Percentiles rank a stretch among this genome's conserved stretches.
Conservation (phyloP, 177 flowering plant genomes). For the Vitis hybrid region DNA sequence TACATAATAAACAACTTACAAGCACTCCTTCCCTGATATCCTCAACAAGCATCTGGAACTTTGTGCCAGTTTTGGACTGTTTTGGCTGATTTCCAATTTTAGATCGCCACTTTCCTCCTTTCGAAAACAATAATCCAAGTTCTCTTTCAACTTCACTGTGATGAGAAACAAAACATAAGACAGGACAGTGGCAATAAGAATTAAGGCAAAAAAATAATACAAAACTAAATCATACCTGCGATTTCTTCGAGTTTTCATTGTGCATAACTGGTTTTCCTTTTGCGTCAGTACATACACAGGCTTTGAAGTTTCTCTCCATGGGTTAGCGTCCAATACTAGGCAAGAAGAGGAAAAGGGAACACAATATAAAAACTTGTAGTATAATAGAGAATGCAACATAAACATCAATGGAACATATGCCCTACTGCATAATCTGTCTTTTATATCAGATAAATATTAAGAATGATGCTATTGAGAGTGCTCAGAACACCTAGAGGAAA, state of each 20-base stretch:
- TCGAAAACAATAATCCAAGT: conserved; percentile 80
- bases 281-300: conserved; percentile 93
- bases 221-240: conserved; percentile 58
- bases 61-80: conserved; percentile 48
- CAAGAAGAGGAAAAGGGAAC: neutral
- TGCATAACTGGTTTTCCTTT: conserved; percentile 81
- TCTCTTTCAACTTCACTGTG: conserved; percentile 96
- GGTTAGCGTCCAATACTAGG: conserved; percentile 73
- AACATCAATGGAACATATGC: too few species aligned
- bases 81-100: conserved; percentile 48
- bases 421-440: too few species aligned
- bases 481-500: too few species aligned
- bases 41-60: conserved; percentile 91
- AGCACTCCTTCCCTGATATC: conserved; percentile 94
- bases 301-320: conserved; percentile 87
- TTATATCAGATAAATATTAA: too few species aligned
- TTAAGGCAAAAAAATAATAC: neutral
- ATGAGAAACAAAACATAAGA: conserved; percentile 1
- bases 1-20: conserved; percentile 42
- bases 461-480: too few species aligned
- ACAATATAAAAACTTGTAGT: neutral
- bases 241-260: conserved; percentile 91
- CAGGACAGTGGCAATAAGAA: conserved; percentile 1
- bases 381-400: too few species aligned
- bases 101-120: conserved; percentile 49